phyloP scores from a whole-genome alignment of 257 asterid species.

The Asclepias syriaca region DNA sequence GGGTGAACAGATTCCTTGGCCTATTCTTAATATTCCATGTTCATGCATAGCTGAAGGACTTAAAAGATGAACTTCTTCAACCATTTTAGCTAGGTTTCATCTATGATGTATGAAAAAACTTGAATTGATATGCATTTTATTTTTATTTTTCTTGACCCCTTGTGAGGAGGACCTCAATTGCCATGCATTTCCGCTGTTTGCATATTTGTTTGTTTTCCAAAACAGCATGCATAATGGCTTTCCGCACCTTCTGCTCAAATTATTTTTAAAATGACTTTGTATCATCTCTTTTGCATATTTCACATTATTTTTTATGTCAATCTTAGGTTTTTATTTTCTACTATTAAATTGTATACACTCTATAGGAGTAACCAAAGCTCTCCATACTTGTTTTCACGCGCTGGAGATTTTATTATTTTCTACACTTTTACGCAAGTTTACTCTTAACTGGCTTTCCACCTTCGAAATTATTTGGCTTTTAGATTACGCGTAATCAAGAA shows the following conservation, averaged over 20 bases:
- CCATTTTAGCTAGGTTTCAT: neutral
- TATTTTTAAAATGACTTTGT: neutral
- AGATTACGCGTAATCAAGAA: constrained; percentile 58
- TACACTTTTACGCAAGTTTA: neutral
- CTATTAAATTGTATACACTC: neutral
- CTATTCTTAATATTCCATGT: neutral
- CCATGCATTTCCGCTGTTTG: neutral
- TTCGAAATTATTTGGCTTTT: constrained; percentile 5
- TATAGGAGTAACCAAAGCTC: neutral
- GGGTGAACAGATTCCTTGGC: neutral
- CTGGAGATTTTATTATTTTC: neutral
- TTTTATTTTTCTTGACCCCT: neutral
- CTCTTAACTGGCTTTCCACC: neutral
- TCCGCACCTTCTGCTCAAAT: neutral
- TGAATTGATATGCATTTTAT: neutral
- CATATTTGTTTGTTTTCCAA: neutral
- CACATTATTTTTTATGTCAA: neutral
- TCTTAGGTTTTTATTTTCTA: neutral
- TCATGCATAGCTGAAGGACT: neutral
- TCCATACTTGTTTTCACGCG: neutral
- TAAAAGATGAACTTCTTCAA: neutral
- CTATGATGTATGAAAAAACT: neutral
- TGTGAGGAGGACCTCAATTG: neutral
- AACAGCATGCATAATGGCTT: neutral
- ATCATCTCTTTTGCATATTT: neutral